Evolutionary conservation across 2,329 filamentous ascomycete species (phyloP).

Genomic region (Ophiognomonia clavigignenti-juglandacearum): DNA sequence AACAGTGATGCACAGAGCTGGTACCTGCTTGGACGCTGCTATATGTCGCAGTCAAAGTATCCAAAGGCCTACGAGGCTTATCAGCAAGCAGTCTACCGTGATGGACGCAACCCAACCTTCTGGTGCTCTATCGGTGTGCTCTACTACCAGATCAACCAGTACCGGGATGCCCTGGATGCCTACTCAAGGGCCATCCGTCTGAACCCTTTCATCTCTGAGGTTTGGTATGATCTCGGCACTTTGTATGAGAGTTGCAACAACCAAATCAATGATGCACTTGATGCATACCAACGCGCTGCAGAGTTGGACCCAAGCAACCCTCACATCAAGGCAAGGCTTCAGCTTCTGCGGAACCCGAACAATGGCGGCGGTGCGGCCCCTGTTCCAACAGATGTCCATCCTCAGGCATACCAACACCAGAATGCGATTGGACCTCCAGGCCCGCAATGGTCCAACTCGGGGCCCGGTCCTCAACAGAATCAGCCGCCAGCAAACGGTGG

Average conservation of each 20-base stretch:
- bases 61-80: constrained; percentile 98
- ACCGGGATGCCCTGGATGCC: constrained; percentile 93
- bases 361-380: constrained; percentile 73
- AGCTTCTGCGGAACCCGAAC: constrained; percentile 76
- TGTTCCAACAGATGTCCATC: constrained; percentile 93
- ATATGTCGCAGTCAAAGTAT: constrained; percentile 99
- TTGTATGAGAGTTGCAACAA: constrained; percentile 99
- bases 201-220: constrained; percentile 97
- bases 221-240: constrained; percentile 98
- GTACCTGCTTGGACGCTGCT: constrained; percentile 95
- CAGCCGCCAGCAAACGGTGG: constrained; percentile 37
- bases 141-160: constrained; percentile 99
- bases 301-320: constrained; percentile 91
- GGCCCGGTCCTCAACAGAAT: constrained; percentile 53
- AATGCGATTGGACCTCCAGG: constrained; percentile 79
- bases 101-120: constrained; percentile 96
- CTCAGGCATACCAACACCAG: constrained; percentile 82
- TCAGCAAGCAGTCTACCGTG: constrained; percentile 96
- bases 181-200: constrained; percentile 94
- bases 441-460: constrained; percentile 83
- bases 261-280: constrained; percentile 91
- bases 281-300: constrained; percentile 90
- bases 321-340: constrained; percentile 92
- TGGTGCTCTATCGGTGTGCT: constrained; percentile 99
- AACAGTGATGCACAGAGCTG: constrained; percentile 95